phyloP scores from a whole-genome alignment of 495 filamentous ascomycete species.

The Evansstolkia leycettana region DNA sequence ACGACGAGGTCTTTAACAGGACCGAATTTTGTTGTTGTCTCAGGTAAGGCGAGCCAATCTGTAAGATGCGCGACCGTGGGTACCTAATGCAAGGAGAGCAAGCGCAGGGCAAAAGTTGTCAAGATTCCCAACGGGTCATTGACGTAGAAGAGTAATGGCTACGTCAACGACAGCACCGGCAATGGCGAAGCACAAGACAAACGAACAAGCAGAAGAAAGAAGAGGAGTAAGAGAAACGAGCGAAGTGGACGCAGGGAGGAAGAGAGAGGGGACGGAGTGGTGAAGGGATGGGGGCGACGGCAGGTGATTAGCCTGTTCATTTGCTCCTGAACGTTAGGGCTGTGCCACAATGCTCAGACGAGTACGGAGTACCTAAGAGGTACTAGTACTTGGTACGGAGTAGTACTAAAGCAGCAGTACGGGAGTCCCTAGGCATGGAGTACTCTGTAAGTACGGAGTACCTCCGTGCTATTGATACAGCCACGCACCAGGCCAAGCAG shows the following conservation, averaged over 20 bases:
- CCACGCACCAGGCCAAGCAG: too few relatives aligned
- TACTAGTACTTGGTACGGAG: neutral
- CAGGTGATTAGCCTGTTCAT: constrained; percentile 10
- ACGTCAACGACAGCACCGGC: constrained; percentile 23
- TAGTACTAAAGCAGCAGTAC: too few relatives aligned
- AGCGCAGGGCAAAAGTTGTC: constrained; percentile 9
- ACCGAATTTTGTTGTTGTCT: neutral
- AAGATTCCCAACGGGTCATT: constrained; percentile 18
- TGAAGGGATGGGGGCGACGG: constrained; percentile 14
- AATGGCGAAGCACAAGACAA: constrained; percentile 16
- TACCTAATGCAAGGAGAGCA: constrained; percentile 24
- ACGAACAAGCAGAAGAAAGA: neutral
- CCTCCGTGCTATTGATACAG: too few relatives aligned
- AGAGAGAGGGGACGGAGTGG: constrained; percentile 6
- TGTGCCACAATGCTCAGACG: neutral
- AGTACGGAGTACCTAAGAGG: neutral
- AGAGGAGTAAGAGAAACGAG: neutral
- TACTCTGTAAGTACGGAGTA: neutral
- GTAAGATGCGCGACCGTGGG: constrained; percentile 21
- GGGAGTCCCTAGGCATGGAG: too few relatives aligned
- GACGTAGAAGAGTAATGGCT: constrained; percentile 11
- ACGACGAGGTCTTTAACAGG: constrained; percentile 16
- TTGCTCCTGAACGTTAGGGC: neutral
- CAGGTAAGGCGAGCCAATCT: neutral
- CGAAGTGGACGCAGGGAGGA: neutral